Percentiles rank a stretch among this genome's conserved stretches.
Conservation (phyloP, 129 eudicot species). For the Cynara cardunculus region DNA sequence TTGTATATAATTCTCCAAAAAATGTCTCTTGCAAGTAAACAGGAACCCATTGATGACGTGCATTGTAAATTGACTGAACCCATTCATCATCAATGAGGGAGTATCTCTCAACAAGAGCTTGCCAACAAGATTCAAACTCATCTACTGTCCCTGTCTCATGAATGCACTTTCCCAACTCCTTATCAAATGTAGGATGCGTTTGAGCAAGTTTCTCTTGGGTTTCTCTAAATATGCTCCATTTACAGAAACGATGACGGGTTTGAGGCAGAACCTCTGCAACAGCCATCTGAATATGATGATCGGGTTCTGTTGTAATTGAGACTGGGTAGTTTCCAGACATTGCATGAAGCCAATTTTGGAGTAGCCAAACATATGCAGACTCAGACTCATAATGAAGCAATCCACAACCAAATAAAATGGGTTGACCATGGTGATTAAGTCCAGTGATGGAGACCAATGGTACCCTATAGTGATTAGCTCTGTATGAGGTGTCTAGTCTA, state of each 20-base stretch:
- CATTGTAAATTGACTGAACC: conserved; percentile 61
- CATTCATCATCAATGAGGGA: conserved; percentile 56
- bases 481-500: conserved; percentile 47
- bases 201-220: conserved; percentile 50
- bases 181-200: conserved; percentile 44
- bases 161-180: conserved; percentile 56
- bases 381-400: conserved; percentile 52
- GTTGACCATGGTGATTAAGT: conserved; percentile 75
- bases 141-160: conserved; percentile 49
- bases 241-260: conserved; percentile 60
- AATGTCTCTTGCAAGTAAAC: conserved; percentile 61
- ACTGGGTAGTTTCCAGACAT: conserved; percentile 63
- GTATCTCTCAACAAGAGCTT: conserved; percentile 40
- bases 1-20: conserved; percentile 54
- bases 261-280: conserved; percentile 46
- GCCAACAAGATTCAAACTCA: conserved; percentile 75
- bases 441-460: conserved; percentile 74
- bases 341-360: conserved; percentile 65
- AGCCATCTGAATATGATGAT: conserved; percentile 44
- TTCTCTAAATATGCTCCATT: conserved; percentile 62
- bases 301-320: conserved; percentile 65
- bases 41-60: conserved; percentile 75
- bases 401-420: conserved; percentile 75
- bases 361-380: conserved; percentile 50
- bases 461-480: conserved; percentile 28